Percentiles rank a stretch among this genome's conserved stretches.
These are phyloP conservation scores for Solanum tarapatanum DNA, from an alignment of 257 asterid genomes.

Conservation along the genomic window DNA sequence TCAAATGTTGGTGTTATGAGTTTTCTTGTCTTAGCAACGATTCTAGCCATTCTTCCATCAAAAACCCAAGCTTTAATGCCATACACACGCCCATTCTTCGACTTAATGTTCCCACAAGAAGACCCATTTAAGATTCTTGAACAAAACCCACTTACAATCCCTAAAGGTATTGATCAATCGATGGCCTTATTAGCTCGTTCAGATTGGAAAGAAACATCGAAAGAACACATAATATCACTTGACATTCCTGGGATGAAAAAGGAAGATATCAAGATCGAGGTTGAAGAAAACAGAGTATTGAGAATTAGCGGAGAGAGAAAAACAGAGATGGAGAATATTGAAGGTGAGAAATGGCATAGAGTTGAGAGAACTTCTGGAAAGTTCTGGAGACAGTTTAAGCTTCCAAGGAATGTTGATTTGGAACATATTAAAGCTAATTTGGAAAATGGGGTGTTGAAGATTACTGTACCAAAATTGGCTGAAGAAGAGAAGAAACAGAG, in stretches of 20 bases:
- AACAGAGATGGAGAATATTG: constrained; percentile 44
- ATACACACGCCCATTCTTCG: constrained; percentile 8
- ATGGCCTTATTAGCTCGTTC: constrained; percentile 42
- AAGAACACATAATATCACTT: constrained; percentile 43
- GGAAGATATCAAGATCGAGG: constrained; percentile 58
- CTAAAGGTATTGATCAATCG: constrained; percentile 10
- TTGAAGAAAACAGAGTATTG: constrained; percentile 49
- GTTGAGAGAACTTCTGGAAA: constrained; percentile 58
- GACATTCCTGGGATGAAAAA: constrained; percentile 68
- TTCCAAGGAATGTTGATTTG: constrained; percentile 66
- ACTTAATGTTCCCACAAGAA: constrained; percentile 13
- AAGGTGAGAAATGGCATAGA: constrained; percentile 80
- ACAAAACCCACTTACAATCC: constrained; percentile 18
- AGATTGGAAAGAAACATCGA: constrained; percentile 67
- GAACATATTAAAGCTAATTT: constrained; percentile 40
- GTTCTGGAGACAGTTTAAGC: constrained; percentile 73
- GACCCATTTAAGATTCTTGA: constrained; percentile 33
- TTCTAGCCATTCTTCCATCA: not conserved
- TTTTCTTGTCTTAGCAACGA: not conserved
- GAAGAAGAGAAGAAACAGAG: constrained; percentile 45
- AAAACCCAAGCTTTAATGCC: constrained; percentile 15
- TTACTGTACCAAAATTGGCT: constrained; percentile 43
- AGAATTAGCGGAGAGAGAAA: constrained; percentile 62
- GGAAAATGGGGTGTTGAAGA: constrained; percentile 70
- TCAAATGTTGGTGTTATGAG: not conserved